Evolutionary conservation across 1,139 yeast genomes (phyloP), one percentile per base, ranked within the genome.

Genomic region (Blastobotrys malaysiensis): DNA sequence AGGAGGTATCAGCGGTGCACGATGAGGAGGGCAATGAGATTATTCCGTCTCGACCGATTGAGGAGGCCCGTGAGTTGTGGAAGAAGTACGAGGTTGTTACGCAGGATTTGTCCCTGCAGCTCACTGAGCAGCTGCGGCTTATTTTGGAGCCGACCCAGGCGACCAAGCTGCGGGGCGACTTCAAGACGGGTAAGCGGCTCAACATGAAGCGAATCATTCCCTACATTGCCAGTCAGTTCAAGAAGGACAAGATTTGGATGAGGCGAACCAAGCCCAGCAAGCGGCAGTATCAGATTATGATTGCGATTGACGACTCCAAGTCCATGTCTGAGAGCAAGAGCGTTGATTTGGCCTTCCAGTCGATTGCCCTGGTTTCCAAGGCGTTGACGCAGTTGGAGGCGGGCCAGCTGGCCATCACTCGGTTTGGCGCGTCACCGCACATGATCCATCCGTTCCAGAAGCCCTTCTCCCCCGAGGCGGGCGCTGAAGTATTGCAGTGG

Each of bases 151-250:
- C 99, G 5, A 93, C 99, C 0, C 76, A 88, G 59, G 96, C 97
- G 13, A 93, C 99, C 2, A 93, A 93, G 69, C 77, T 95, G 56
- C 83, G 82, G 60, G 99, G 99, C 64, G 99, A 95, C 70, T 95
- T 89, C 73, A 90, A 91, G 72, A 91, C 98, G 1, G 99, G 99
- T 70, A 95, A 95, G 71, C 79, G 99, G 61, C 79, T 95, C 66
- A 95, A 95, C 71, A 91, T 95, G 98, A 93, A 91, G 77, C 79
- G 98, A 62, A 95, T 95, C 63, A 93, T 95, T 65, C 97, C 99
- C 13, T 95, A 93, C 72, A 93, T 95, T 75, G 99, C 99, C 1
- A 88, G 96, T 50, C 97, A 91, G 66, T 95, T 90, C 81, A 84
- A 96, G 66, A 93, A 93, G 71, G 99, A 95, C 71, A 95, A 95